Evolutionary conservation across 441 rosid genomes (phyloP), one percentile per base, ranked within the genome.

Genomic region (Geranium incanum): DNA sequence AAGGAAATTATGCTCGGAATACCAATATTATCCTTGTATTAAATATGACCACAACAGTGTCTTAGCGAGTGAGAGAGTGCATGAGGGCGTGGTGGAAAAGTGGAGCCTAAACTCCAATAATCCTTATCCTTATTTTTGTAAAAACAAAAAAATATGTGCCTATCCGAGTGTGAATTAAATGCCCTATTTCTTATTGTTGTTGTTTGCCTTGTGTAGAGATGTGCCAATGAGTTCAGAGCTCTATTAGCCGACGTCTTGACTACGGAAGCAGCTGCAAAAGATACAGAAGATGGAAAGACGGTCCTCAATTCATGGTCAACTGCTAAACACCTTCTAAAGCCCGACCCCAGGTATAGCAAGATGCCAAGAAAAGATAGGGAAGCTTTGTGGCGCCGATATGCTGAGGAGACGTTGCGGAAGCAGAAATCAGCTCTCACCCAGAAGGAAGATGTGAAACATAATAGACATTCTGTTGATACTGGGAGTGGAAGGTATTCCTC

Each of bases 231-330:
- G 74, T 93, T 87, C 84, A 87, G 81, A 85, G 80, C 85, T 75
- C 85, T 93, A 52, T 75, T 93, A 74, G 77, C 81, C 5, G 98
- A 93, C 86, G 91, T 82, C 65, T 78, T 95, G 63, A 93, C 89
- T 45, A 78, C 81, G 9, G 97, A 88, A 72, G 86, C 94, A 52
- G 87, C 93, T 75, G 72, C 95, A 52, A 84, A 82, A 67, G 83
- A 84, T 80, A 82, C 91, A 0, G 95, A 89, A 72, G 95, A 86
- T 50, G 90, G 90, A 71, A 95, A 87, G 80, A 87, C 94, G 0
- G 84, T 82, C 66, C 86, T 95, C 16, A 89, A 88, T 77, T 95
- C 98, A 0, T 95, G 99, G 99, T 91, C 99, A 57, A 87, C 91
- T 0, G 97, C 97, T 41, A 95, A 89, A 81, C 93, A 85, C 43